phyloP scores from a whole-genome alignment of 768 basidiomycete species.

The Pulveroboletus sp. region DNA sequence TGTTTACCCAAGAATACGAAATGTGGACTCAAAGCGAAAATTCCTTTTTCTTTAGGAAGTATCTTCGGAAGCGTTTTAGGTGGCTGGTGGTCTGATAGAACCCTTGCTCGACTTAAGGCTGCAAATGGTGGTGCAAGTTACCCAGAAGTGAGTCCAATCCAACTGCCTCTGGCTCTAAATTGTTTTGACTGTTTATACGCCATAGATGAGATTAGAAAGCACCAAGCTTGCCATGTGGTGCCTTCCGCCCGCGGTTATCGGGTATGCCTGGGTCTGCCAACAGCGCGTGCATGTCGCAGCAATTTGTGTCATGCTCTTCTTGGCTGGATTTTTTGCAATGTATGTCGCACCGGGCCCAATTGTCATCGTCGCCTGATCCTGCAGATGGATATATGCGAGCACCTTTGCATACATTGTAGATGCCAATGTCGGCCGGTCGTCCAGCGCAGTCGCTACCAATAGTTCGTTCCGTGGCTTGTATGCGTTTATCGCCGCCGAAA shows the following conservation, averaged over 20 bases:
- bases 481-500: slow-evolving; percentile 70
- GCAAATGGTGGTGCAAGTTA: slow-evolving; percentile 47
- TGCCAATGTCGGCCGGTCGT: slow-evolving; percentile 78
- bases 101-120: slow-evolving; percentile 44
- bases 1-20: too few species aligned
- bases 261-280: slow-evolving; percentile 76
- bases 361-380: not conserved
- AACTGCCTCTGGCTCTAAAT: not conserved
- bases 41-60: slow-evolving; percentile 32
- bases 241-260: slow-evolving; percentile 58
- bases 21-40: not conserved
- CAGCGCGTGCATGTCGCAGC: slow-evolving; percentile 63
- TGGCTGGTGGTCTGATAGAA: slow-evolving; percentile 58
- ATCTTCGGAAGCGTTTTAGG: slow-evolving; percentile 56
- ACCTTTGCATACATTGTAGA: slow-evolving; percentile 87
- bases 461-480: slow-evolving; percentile 69
- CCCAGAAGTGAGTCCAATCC: slow-evolving; percentile 57
- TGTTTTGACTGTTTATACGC: not conserved
- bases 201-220: slow-evolving; percentile 72
- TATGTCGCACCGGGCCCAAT: slow-evolving; percentile 32
- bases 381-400: slow-evolving; percentile 60
- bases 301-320: slow-evolving; percentile 72
- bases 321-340: slow-evolving; percentile 73
- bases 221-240: slow-evolving; percentile 52
- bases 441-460: slow-evolving; percentile 75